These are phyloP conservation scores for Botrytis aclada DNA, from an alignment of 2,329 filamentous ascomycete genomes.

Conservation along the genomic window DNA sequence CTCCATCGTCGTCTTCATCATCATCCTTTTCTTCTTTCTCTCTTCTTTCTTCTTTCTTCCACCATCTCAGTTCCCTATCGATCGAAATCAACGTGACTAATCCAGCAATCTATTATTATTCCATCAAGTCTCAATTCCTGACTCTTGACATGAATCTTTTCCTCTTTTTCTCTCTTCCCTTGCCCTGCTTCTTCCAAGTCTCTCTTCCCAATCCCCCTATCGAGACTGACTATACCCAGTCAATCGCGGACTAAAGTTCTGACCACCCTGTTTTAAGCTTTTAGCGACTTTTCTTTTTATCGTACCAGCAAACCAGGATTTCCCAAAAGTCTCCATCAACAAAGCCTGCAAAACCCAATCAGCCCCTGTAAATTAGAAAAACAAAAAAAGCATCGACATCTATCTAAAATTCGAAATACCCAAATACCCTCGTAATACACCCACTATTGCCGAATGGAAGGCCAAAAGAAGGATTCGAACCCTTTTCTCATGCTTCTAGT, in stretches of 20 bases:
- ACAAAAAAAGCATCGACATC: background rate
- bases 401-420: background rate
- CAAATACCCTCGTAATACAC: background rate
- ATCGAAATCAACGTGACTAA: background rate
- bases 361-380: background rate
- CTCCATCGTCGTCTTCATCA: background rate
- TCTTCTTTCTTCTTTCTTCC: background rate
- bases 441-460: slow-evolving; percentile 20
- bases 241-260: background rate
- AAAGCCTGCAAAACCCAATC: slow-evolving; percentile 3
- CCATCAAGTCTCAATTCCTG: background rate
- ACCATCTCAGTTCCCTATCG: background rate
- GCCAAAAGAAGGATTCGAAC: slow-evolving; percentile 17
- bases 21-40: background rate
- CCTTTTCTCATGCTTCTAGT: slow-evolving; percentile 5
- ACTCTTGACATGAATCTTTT: background rate
- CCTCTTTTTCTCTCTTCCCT: background rate
- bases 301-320: background rate
- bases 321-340: background rate
- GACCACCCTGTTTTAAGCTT: slow-evolving; percentile 16
- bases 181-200: background rate
- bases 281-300: background rate
- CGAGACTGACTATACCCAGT: background rate
- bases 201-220: background rate
- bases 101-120: background rate